phyloP scores from a whole-genome alignment of 192 early-diverging fungal genomes.

The Backusella tuberculispora region DNA sequence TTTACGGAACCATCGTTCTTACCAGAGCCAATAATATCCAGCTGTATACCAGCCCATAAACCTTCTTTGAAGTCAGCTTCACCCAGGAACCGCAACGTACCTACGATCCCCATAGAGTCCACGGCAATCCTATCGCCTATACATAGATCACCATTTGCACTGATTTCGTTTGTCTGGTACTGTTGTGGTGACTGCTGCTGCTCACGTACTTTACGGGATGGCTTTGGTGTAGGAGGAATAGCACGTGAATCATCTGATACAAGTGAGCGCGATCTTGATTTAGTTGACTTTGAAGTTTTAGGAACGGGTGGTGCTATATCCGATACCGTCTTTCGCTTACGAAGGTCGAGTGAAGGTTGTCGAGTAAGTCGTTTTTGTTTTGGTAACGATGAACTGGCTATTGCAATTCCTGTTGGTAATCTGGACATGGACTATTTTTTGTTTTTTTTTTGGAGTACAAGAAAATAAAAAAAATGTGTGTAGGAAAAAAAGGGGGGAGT shows the following conservation, averaged over 20 bases:
- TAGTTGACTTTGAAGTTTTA: slow-evolving; percentile 17
- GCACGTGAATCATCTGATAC: slow-evolving; percentile 4
- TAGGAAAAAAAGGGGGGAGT: neutral
- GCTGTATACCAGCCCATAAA: slow-evolving; percentile 79
- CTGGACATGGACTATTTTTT: slow-evolving; percentile 2
- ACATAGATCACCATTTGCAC: neutral
- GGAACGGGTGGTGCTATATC: slow-evolving; percentile 17
- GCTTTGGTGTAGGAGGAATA: slow-evolving; percentile 7
- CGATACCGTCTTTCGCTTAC: slow-evolving; percentile 16
- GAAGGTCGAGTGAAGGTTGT: slow-evolving; percentile 18
- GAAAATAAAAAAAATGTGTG: neutral
- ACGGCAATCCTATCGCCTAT: slow-evolving; percentile 68
- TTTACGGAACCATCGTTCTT: slow-evolving; percentile 80
- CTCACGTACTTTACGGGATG: neutral
- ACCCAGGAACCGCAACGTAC: slow-evolving; percentile 75
- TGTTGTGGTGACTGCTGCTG: neutral
- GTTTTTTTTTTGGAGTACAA: neutral
- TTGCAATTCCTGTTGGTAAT: slow-evolving; percentile 7
- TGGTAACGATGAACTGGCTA: neutral
- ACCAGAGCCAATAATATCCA: slow-evolving; percentile 71
- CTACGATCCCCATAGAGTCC: slow-evolving; percentile 58
- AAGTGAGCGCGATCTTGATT: slow-evolving; percentile 7
- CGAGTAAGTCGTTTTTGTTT: slow-evolving; percentile 17
- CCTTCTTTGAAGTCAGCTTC: slow-evolving; percentile 75
- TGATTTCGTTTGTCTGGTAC: neutral